phyloP scores from a whole-genome alignment of 2,329 filamentous ascomycete species.

The Cordyceps tenuipes region DNA sequence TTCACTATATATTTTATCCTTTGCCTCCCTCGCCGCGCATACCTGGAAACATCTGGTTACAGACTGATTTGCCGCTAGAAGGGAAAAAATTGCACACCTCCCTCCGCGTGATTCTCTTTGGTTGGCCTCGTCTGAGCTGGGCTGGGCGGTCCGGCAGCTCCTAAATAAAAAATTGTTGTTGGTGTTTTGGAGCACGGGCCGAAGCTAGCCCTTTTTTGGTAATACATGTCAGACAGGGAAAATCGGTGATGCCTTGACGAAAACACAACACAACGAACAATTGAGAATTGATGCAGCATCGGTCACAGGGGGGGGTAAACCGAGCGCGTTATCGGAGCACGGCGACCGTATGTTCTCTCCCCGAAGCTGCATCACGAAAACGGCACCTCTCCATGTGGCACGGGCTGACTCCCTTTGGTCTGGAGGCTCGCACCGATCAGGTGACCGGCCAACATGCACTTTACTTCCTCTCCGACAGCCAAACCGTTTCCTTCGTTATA shows the following conservation, averaged over 20 bases:
- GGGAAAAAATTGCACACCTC: not conserved
- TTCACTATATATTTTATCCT: not conserved
- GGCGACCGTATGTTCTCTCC: not conserved
- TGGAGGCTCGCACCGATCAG: conserved; percentile 6
- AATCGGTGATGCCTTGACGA: conserved; percentile 1
- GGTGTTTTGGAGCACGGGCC: not conserved
- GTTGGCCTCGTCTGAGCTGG: not conserved
- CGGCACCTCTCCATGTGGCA: too few species aligned
- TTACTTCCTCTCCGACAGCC: not conserved
- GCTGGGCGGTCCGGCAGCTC: not conserved
- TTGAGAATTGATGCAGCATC: not conserved
- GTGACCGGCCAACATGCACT: conserved; percentile 5
- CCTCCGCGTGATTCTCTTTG: not conserved
- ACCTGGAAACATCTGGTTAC: not conserved
- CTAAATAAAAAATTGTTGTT: not conserved
- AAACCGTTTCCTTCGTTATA: not conserved
- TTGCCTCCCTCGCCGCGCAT: not conserved
- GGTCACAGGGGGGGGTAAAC: not conserved
- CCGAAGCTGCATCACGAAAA: not conserved
- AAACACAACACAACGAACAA: not conserved
- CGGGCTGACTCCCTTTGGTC: not conserved
- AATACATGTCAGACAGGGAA: not conserved
- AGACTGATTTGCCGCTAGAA: not conserved
- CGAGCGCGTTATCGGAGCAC: not conserved
- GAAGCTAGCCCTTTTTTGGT: not conserved